Conservation (phyloP, 306 rosid species). For the Medicago lupulina region DNA sequence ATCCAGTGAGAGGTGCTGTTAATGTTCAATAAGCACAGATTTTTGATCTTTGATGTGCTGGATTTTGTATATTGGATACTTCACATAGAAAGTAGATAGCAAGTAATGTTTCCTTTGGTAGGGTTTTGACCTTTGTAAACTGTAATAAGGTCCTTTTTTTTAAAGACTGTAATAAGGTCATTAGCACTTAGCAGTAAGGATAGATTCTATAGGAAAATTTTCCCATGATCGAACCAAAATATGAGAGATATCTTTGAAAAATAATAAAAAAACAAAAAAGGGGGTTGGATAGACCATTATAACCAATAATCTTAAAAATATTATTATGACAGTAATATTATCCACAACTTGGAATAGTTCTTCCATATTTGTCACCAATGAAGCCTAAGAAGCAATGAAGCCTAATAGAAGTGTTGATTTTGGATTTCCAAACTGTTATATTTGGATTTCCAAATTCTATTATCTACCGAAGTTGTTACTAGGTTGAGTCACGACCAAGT, state of each 20-base stretch:
- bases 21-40: background rate
- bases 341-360: background rate
- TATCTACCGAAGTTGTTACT: no score
- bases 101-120: background rate
- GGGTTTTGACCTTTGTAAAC: conserved; percentile 34
- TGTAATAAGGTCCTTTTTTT: conserved; percentile 27
- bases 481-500: no score
- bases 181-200: background rate
- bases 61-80: conserved; percentile 44
- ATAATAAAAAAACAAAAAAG: background rate
- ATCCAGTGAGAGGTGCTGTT: conserved; percentile 37
- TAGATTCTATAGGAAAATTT: background rate
- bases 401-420: no score
- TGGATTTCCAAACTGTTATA: no score
- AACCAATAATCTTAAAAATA: background rate
- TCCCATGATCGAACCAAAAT: background rate
- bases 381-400: no score
- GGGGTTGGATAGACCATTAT: background rate
- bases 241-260: conserved; percentile 2
- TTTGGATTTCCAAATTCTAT: no score
- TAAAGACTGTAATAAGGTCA: conserved; percentile 27
- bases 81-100: conserved; percentile 34
- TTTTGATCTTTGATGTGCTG: conserved; percentile 38
- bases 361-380: background rate
- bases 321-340: background rate